These are phyloP conservation scores for Boechera stricta DNA, from an alignment of 345 rosid genomes.

Conservation along the genomic window DNA sequence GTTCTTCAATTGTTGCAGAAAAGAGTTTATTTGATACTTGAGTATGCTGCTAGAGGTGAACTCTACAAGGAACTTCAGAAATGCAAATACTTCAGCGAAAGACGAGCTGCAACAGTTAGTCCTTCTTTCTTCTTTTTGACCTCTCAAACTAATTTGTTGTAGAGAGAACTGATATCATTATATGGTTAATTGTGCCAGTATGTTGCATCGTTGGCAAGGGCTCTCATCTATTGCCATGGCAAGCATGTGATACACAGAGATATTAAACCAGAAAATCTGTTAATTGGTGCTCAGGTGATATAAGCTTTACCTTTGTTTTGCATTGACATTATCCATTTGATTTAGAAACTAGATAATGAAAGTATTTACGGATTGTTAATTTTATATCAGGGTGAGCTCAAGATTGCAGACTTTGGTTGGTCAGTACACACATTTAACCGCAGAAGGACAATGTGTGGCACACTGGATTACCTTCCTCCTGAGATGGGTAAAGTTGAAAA, in stretches of 20 bases:
- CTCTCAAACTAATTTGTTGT: background rate
- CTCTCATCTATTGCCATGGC: slow-evolving; percentile 97
- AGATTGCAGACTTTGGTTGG: slow-evolving; percentile 99
- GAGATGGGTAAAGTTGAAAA: slow-evolving; percentile 78
- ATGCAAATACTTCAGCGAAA: slow-evolving; percentile 93
- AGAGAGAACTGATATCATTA: background rate
- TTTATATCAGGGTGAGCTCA: slow-evolving; percentile 75
- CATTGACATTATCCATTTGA: slow-evolving; percentile 2
- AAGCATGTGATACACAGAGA: slow-evolving; percentile 99
- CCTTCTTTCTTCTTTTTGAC: slow-evolving; percentile 21
- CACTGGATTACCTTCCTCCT: slow-evolving; percentile 97
- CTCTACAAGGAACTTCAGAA: slow-evolving; percentile 92
- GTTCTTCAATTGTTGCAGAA: slow-evolving; percentile 58
- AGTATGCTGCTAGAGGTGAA: slow-evolving; percentile 95
- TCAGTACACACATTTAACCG: slow-evolving; percentile 97
- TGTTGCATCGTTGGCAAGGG: slow-evolving; percentile 96
- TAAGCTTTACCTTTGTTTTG: background rate
- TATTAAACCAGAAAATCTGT: slow-evolving; percentile 93
- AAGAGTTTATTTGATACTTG: slow-evolving; percentile 89
- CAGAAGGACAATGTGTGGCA: slow-evolving; percentile 98
- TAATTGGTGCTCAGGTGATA: slow-evolving; percentile 85
- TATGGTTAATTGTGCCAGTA: slow-evolving; percentile 54
- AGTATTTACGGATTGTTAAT: no score
- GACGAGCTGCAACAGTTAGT: slow-evolving; percentile 95
- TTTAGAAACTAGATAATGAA: background rate